Conservation (phyloP, 2,329 filamentous ascomycete species). For the Colletotrichum lupini region DNA sequence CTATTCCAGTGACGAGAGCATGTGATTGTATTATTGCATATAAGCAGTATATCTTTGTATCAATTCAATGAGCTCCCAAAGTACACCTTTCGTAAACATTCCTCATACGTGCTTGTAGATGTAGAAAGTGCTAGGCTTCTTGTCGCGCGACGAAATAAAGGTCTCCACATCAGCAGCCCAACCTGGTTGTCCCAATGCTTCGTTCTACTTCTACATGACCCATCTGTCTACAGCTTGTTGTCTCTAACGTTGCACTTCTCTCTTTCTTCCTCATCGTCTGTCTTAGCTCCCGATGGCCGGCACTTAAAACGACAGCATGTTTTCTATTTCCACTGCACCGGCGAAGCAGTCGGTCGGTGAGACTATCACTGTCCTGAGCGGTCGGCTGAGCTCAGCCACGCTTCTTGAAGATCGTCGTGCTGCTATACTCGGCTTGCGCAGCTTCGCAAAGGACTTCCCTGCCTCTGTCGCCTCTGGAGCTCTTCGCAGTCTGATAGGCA, state of each 20-base stretch:
- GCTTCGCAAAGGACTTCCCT: conserved; percentile 96
- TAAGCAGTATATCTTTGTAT: not conserved
- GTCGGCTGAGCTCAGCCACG: conserved; percentile 87
- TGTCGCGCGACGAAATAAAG: not conserved
- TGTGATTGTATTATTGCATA: not conserved
- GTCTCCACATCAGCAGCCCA: not conserved
- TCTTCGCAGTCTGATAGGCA: conserved; percentile 87
- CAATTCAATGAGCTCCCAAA: not conserved
- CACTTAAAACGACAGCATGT: conserved; percentile 55
- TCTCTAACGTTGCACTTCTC: not conserved
- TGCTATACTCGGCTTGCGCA: conserved; percentile 90
- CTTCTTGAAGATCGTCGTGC: conserved; percentile 94
- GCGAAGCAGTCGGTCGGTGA: conserved; percentile 96
- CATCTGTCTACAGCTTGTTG: not conserved
- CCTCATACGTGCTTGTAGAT: not conserved
- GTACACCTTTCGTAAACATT: not conserved
- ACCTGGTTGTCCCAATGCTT: not conserved
- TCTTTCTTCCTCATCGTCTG: not conserved
- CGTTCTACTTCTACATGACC: not conserved
- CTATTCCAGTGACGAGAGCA: not conserved
- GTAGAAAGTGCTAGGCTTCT: not conserved
- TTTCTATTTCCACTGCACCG: conserved; percentile 77
- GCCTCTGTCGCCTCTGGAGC: conserved; percentile 95
- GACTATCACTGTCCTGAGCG: conserved; percentile 91
- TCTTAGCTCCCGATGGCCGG: conserved; percentile 28